Evolutionary conservation across 768 basidiomycete species (phyloP).

Genomic region (Leccinum aurantiacum): DNA sequence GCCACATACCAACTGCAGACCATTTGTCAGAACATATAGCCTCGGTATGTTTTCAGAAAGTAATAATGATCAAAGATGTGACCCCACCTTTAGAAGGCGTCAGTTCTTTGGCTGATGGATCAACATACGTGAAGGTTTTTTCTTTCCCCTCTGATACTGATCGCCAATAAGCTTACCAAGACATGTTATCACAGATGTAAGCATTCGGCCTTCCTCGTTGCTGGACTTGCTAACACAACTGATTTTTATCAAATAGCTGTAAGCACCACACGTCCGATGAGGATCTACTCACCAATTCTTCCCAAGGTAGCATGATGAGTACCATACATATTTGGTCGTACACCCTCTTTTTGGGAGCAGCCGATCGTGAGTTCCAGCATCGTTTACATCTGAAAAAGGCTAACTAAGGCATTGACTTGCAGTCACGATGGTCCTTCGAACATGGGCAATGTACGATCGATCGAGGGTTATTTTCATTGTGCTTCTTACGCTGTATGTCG

Average conservation of each 20-base stretch:
- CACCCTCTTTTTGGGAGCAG: not conserved
- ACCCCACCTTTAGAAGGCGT: not conserved
- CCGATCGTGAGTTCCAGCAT: conserved; percentile 2
- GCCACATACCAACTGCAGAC: not conserved
- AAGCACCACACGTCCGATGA: not conserved
- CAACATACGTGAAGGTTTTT: not conserved
- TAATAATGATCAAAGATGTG: not conserved
- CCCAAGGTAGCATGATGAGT: not conserved
- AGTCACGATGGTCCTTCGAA: conserved; percentile 1
- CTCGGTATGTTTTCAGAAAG: not conserved
- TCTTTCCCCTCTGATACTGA: not conserved
- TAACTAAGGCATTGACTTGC: too few relatives aligned
- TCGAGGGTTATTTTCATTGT: not conserved
- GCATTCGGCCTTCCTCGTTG: not conserved
- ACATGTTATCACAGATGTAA: not conserved
- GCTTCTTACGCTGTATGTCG: not conserved
- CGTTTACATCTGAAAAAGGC: not conserved
- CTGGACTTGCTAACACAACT: not conserved
- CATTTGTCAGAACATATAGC: not conserved
- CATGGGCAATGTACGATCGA: conserved; percentile 3
- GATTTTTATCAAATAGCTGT: not conserved
- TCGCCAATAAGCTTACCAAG: not conserved
- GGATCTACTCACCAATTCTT: not conserved
- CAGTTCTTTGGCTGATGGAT: not conserved
- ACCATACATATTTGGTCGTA: not conserved